Evolutionary conservation across 192 early-diverging fungal genomes (phyloP), one percentile per base, ranked within the genome.

Genomic region (Linderina pennispora): DNA sequence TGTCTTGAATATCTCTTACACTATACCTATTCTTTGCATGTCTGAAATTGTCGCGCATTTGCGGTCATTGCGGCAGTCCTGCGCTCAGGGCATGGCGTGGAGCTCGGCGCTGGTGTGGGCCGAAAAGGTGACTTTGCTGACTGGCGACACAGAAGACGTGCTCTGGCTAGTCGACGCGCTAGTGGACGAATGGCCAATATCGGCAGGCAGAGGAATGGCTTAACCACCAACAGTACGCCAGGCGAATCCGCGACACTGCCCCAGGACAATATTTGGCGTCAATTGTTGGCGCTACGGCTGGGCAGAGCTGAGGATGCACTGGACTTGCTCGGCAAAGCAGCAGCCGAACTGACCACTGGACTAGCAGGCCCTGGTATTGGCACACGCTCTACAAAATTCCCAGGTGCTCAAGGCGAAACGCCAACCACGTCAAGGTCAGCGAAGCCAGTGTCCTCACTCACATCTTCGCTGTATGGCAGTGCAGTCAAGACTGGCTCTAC

Each of bases 121-220:
- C 2, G 69, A 73, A 23, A 73, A 73, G 46, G 45, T 53, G 2
- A 38, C 65, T 20, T 26, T 73, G 10, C 25, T 73, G 14, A 57
- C 69, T 0, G 53, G 37, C 32, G 48, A 43, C 26, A 47, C 41
- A 4, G 60, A 63, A 11, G 69, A 73, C 21, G 23, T 73, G 23
- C 47, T 73, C 1, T 73, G 69, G 69, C 46, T 73, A 8, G 58
- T 50, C 13, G 62, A 73, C 26, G 69, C 69, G 7, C 46, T 73
- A 10, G 69, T 73, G 25, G n/a, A 65, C 69, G 8, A 73, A 73
- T 22, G 62, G 69, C 1, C 69, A 73, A 48, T 73, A 65, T 21
- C n/a, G 69, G 1, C 69, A 73, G 23, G 62, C 69, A 0, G 69
- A 73, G 22, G 69, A 73, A 23, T 64, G 63, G 45, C 39, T 73